Evolutionary conservation across 2,329 filamentous ascomycete species (phyloP).

Genomic region (Botrytis squamosa): DNA sequence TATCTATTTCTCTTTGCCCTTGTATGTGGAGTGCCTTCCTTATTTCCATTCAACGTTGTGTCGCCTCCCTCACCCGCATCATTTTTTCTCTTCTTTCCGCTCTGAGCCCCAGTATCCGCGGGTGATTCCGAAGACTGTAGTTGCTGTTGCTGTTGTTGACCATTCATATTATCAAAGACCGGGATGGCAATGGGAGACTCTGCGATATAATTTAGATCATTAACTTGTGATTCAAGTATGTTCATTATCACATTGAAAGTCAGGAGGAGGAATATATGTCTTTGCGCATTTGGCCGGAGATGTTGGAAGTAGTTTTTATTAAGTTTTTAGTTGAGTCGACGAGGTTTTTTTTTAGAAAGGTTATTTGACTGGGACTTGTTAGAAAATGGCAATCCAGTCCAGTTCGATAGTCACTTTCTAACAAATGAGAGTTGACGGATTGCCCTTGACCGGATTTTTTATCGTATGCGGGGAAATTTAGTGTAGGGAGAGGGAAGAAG

Average conservation of each 20-base stretch:
- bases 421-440: not conserved
- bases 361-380: not conserved
- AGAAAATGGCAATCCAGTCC: not conserved
- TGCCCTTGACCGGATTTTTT: not conserved
- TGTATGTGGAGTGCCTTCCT: constrained; percentile 32
- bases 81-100: constrained; percentile 39
- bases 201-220: constrained; percentile 37
- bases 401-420: not conserved
- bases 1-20: constrained; percentile 41
- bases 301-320: not conserved
- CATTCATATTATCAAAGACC: constrained; percentile 31
- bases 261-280: not conserved
- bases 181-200: constrained; percentile 35
- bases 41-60: constrained; percentile 20
- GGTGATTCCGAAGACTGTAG: constrained; percentile 36
- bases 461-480: not conserved
- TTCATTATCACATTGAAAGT: constrained; percentile 38
- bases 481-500: not conserved
- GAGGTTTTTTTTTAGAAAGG: not conserved
- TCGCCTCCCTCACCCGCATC: constrained; percentile 26
- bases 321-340: not conserved
- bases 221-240: constrained; percentile 38
- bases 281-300: not conserved
- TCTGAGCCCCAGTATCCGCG: constrained; percentile 32
- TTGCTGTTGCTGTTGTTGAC: constrained; percentile 22